Percentiles rank a stretch among this genome's conserved stretches.
Evolutionary conservation across 202 grass and related monocot species (phyloP).

Genomic region (Dendrocalamus latiflorus): DNA sequence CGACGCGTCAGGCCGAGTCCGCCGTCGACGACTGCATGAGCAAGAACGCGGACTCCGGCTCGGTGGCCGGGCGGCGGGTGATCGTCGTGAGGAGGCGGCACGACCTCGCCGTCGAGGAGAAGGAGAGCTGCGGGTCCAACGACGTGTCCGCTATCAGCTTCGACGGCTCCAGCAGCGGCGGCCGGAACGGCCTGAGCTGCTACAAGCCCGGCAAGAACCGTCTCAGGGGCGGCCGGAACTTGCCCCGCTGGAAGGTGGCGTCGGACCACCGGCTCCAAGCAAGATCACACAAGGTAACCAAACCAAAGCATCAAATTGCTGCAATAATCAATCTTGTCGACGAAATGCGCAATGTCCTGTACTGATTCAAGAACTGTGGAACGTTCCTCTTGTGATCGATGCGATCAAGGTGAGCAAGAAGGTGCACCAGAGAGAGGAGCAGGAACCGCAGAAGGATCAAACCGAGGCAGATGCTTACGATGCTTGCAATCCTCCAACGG

Average conservation of each 20-base stretch:
- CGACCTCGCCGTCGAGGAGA: constrained; percentile 68
- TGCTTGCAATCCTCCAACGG: constrained; percentile 42
- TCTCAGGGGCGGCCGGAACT: constrained; percentile 42
- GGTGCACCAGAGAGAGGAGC: constrained; percentile 39
- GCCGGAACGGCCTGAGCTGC: constrained; percentile 31
- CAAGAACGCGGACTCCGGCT: constrained; percentile 51
- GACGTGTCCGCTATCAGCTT: constrained; percentile 84
- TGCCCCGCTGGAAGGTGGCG: constrained; percentile 46
- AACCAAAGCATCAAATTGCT: not conserved
- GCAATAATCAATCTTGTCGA: not conserved
- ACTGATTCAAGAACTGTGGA: not conserved
- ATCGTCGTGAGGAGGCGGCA: constrained; percentile 47
- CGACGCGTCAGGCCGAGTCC: constrained; percentile 52
- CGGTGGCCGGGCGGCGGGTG: constrained; percentile 30
- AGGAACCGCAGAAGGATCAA: constrained; percentile 27
- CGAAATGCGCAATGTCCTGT: not conserved
- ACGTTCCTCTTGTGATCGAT: not conserved
- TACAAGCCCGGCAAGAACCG: constrained; percentile 51
- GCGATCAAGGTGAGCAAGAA: constrained; percentile 69
- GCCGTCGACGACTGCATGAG: constrained; percentile 53
- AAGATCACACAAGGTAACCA: constrained; percentile 68
- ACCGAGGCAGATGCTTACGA: constrained; percentile 22
- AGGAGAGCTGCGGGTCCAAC: constrained; percentile 94
- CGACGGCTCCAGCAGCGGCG: constrained; percentile 42
- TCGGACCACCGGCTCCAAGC: constrained; percentile 37